Percentiles rank a stretch among this genome's conserved stretches.
These are phyloP conservation scores for Trichosporon sp. DNA, from an alignment of 1,284 basidiomycete genomes.

Conservation along the genomic window DNA sequence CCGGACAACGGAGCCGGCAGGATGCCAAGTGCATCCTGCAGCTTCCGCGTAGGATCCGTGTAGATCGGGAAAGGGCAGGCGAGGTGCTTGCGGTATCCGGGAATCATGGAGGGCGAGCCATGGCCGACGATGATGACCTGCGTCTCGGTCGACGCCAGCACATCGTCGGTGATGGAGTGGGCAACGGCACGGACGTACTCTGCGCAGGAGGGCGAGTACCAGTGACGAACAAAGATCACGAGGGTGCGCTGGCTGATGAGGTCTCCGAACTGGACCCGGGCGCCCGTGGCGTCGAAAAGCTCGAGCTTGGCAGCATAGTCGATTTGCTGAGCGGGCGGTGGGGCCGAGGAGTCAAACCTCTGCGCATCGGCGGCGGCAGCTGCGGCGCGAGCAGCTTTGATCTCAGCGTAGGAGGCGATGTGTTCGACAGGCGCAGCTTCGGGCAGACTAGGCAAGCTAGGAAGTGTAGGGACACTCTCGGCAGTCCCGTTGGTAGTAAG, in stretches of 20 bases:
- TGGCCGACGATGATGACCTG: slow-evolving; percentile 65
- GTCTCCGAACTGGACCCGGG: not conserved
- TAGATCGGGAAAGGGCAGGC: slow-evolving; percentile 57
- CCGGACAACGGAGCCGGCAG: slow-evolving; percentile 47
- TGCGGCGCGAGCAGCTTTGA: not conserved
- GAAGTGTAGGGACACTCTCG: not conserved
- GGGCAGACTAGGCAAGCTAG: not conserved
- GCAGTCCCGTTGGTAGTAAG: not conserved
- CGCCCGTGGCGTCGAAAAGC: slow-evolving; percentile 53
- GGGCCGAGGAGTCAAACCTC: slow-evolving; percentile 25
- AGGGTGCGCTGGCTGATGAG: slow-evolving; percentile 52
- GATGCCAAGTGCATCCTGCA: slow-evolving; percentile 74
- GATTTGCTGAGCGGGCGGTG: slow-evolving; percentile 46
- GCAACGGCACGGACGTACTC: slow-evolving; percentile 72
- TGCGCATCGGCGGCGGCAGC: slow-evolving; percentile 7
- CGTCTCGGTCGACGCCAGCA: slow-evolving; percentile 53
- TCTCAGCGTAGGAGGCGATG: not conserved
- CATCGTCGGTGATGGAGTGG: slow-evolving; percentile 53
- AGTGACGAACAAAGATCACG: slow-evolving; percentile 54
- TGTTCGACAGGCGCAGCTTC: slow-evolving; percentile 1
- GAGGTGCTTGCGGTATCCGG: slow-evolving; percentile 50
- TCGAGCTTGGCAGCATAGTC: slow-evolving; percentile 60
- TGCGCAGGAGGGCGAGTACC: slow-evolving; percentile 67
- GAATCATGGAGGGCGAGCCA: slow-evolving; percentile 46
- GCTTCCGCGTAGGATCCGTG: slow-evolving; percentile 65